Base-by-base conservation (phyloP, 257 asterid genomes). In the Solanum corneliomulleri region DNA sequence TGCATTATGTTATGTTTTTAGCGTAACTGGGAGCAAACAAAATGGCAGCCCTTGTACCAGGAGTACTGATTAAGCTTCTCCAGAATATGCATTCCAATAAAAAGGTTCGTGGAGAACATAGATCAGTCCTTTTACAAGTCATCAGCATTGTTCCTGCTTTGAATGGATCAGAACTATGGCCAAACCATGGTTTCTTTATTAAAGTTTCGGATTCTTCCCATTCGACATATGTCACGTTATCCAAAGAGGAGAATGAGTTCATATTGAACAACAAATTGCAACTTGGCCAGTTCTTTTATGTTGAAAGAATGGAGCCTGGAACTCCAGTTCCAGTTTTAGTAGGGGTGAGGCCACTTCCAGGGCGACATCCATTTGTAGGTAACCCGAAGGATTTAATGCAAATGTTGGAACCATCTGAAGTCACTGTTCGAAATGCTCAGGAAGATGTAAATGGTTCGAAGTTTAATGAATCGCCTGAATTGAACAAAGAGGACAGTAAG, bases 181-280 rank as follows among this genome's bases (percentile, higher is more conserved):
- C 99, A 0, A 92, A 94, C 58, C 98, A 92, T 27, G 98, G 98
- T 14, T 96, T 94, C 90, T 95, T 93, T 94, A 74, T 96, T n/a
- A 96, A 96, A 91, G 96, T 96, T 86, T 96, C 98, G 0, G 98
- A 95, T 85, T 95, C 98, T 14, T 94, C 99, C 15, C 98, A 96
- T 89, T 94, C 99, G 0, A 94, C 98, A 4, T 96, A 94, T 77
- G 98, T 93, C 23, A 88, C 98, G 1, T 84, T 94, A 35, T 91
- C 95, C 13, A 94, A 90, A 80, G 87, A 90, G 4, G 98, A 96
- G 92, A 92, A 93, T 15, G 97, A 96, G 71, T 91, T 96, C 64
- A 94, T 95, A 90, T 83, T 95, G 23, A 94, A 91, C 94, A 94
- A 94, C 93, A 94, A 95, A 92, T 86, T 94, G 60, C 98, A 93